Base-by-base conservation (phyloP, 441 rosid species). In the Manihot esculenta region DNA sequence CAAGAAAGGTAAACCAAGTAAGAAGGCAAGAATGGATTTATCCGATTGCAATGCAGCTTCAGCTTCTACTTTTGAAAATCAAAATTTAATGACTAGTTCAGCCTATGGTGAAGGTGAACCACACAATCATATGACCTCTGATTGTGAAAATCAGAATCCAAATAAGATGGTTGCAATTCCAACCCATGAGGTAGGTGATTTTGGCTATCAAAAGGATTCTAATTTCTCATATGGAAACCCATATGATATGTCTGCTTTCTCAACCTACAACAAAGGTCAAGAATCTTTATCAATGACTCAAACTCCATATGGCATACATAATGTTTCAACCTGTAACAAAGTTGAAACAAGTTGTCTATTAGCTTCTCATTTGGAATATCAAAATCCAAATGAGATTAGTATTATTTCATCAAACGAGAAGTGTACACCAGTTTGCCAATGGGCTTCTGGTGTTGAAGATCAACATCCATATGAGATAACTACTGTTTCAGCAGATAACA, bases 51-150 rank as follows among this genome's bases (percentile, higher is more conserved):
- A 26, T 27, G 2, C 41, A 7, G 21, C 18, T 26, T 21, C 49
- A 2, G 49, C 27, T 10, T 47, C 68, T 64, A 51, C 4, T 18
- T 20, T 21, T 62, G 18, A 42, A 5, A 41, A 62, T 20, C 50
- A 62, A 26, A 66, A n/a, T 20, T 10, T 9, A 20, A n/a, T n/a
- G n/a, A 33, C 42, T 15, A 0, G 18, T 56, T 55, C 54, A 17
- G 6, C 72, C 10, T 41, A 0, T 44, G 72, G n/a, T 20, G 53
- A 62, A 8, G 74, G 20, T 62, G 59, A 62, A 35, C 21, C 53
- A 11, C 41, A 50, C 33, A 20, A 17, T 15, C 50, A 23, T 23
- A 11, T 18, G 45, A 5, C 41, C 38, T n/a, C 75, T 55, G 20
- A 21, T 54, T 62, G 13, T 42, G 26, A 11, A 62, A 33, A n/a